Base-by-base conservation (phyloP, 1,284 basidiomycete species). In the Fomitopsis schrenkii region DNA sequence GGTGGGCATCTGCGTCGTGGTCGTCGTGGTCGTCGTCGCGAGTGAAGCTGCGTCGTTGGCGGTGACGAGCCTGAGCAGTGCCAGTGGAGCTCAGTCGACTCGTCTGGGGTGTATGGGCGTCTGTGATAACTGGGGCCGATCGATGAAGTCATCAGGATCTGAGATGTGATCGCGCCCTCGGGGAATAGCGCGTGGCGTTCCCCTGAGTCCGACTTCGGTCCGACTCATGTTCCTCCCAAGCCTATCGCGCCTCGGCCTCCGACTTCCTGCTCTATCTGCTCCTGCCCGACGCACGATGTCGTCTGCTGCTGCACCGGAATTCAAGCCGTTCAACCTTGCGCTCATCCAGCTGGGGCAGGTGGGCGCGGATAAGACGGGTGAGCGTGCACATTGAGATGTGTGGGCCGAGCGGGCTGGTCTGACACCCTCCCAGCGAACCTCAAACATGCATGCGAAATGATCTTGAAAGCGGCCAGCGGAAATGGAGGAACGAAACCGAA, bases 271-370 rank as follows among this genome's bases (percentile, higher is more conserved):
- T n/a, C 26, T 60, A 54, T 63, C 40, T 10, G 60, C 57, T n/a
- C 26, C 59, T 38, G 17, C 52, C 26, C 36, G 35, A 6, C 68
- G 66, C 60, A 26, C 64, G 33, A 69, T 70, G 60, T 72, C 72
- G 50, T 62, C 72, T n/a, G 41, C 67, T 22, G 50, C 69, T 15
- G 61, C 72, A 0, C 82, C 83, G 2, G 57, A 71, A 1, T 80
- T 92, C 73, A 88, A 85, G 68, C 82, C 87, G 3, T 97, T 97
- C 76, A 89, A 82, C 30, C 82, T 98, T 59, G 93, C 94, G 0
- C 81, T 97, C 57, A 85, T 97, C 59, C 95, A 98, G 74, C 83
- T 98, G 10, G 92, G 91, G 19, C 80, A 80, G 59, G 78, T 93
- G 28, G 81, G 84, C 22, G 67, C 82, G 0, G 83, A 87, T 76